phyloP scores from a whole-genome alignment of 768 basidiomycete species.

The Leccinum variicolor region DNA sequence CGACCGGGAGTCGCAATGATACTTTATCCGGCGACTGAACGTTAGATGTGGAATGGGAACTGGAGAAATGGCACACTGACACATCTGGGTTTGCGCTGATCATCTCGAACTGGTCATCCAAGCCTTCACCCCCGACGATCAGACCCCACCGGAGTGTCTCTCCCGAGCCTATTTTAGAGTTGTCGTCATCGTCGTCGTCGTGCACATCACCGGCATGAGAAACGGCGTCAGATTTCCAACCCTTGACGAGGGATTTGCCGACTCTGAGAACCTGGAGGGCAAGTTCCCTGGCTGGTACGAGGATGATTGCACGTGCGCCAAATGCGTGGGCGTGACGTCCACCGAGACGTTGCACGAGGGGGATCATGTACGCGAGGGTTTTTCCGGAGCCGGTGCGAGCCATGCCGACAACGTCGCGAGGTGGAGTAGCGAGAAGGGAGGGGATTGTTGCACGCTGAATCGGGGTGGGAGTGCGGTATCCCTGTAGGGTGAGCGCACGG shows the following conservation, averaged over 20 bases:
- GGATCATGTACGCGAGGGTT: constrained; percentile 93
- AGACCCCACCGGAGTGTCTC: constrained; percentile 84
- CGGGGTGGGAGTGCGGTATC: constrained; percentile 92
- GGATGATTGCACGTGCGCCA: constrained; percentile 82
- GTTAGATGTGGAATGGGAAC: constrained; percentile 10
- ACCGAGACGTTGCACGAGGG: constrained; percentile 82
- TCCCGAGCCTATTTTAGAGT: constrained; percentile 44
- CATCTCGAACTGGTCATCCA: constrained; percentile 97
- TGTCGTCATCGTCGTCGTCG: constrained; percentile 48
- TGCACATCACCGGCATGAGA: constrained; percentile 73
- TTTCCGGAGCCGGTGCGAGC: constrained; percentile 98
- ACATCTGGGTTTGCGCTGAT: constrained; percentile 93
- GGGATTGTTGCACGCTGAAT: constrained; percentile 93
- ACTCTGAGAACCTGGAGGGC: constrained; percentile 93
- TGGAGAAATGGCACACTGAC: constrained; percentile 47
- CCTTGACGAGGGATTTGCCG: constrained; percentile 89
- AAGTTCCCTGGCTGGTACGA: constrained; percentile 91
- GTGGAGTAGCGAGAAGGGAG: constrained; percentile 74
- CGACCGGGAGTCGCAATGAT: constrained; percentile 98
- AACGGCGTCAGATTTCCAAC: constrained; percentile 61
- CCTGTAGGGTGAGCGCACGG: constrained; percentile 84
- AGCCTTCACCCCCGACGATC: constrained; percentile 90
- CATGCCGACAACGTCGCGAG: constrained; percentile 95
- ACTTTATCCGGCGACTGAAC: constrained; percentile 37
- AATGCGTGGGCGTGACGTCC: constrained; percentile 77